These are phyloP conservation scores for Malassezia caprae DNA, from an alignment of 1,284 basidiomycete genomes.

Conservation along the genomic window DNA sequence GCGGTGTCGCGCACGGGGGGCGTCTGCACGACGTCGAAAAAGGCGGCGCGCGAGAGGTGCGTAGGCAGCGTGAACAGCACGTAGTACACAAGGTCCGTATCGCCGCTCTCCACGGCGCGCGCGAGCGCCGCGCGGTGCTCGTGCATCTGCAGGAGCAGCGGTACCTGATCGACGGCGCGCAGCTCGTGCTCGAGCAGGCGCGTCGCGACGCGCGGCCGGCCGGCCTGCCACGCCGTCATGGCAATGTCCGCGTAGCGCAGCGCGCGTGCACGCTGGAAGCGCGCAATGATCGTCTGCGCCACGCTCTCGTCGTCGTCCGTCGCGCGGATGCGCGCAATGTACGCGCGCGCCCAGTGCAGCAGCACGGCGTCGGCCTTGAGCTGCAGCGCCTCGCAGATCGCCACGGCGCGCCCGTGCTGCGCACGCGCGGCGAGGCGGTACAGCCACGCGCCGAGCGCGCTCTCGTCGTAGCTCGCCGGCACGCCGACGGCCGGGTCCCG, in stretches of 20 bases:
- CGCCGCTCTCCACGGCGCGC: conserved; percentile 87
- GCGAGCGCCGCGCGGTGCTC: conserved; percentile 76
- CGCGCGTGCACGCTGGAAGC: conserved; percentile 16
- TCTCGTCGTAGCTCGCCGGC: conserved; percentile 79
- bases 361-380: conserved; percentile 77
- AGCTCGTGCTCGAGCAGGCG: conserved; percentile 86
- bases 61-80: conserved; percentile 53
- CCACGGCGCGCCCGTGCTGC: conserved; percentile 78
- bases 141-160: conserved; percentile 82
- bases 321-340: conserved; percentile 63
- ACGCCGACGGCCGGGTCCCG: conserved; percentile 84
- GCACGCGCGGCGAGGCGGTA: conserved; percentile 74
- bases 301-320: conserved; percentile 59
- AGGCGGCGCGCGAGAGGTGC: conserved; percentile 72
- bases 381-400: conserved; percentile 74
- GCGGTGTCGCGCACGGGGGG: conserved; percentile 21
- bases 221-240: conserved; percentile 81
- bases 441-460: conserved; percentile 58
- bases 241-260: conserved; percentile 94
- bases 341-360: conserved; percentile 89
- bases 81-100: conserved; percentile 64
- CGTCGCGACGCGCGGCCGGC: conserved; percentile 72
- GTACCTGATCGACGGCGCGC: conserved; percentile 82
- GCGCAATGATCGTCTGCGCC: conserved; percentile 17
- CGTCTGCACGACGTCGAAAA: conserved; percentile 79